Base-by-base conservation (phyloP, 192 early-diverging fungal genomes). In the Funneliformis mosseae region DNA sequence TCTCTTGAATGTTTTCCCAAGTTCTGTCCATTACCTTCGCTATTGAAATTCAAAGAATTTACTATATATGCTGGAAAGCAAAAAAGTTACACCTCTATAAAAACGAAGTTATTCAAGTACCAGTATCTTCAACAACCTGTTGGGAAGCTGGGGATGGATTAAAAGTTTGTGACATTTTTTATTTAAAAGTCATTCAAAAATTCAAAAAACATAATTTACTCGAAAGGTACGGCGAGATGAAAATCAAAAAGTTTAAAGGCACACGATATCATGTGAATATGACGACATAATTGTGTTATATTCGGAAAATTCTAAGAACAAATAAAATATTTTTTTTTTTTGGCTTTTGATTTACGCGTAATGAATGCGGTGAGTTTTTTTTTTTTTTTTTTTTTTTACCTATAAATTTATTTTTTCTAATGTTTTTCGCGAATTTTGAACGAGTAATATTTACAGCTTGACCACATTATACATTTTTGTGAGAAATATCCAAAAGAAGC, bases 1-100 rank as follows among this genome's bases (percentile, higher is more conserved):
- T 98, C 84, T 94, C 93, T 84, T 98, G 97, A 42, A 97, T 93
- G 9, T 78, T 83, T 89, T 98, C 96, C 96, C 97, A 97, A 42
- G 88, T 87, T 70, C 89, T 88, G 74, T 93, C 93, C 91, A 93
- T 91, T 48, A 92, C 81, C 45, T 85, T 85, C 41, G 89, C 87
- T 88, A 81, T 4, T 59, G 16, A 74, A 45, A 61, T 59, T 5
- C 7, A 4, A 7, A 8, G 42, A 39, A 48, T 18, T 41, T 33
- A 14, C 3, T 50, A 8, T 45, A 55, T 59, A 50, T 23, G 39
- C 12, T 33, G n/a, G 28, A 63, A 45, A 55, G 33, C 21, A n/a
- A 16, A 14, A 43, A 21, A 61, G 16, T n/a, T 5, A 39, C n/a
- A 28, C 1, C 38, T 7, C n/a, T n/a, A 39, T 62, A 27, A 38